Conservation (phyloP, 805 yeast genomes). For the Teunomyces lycoperdinae region DNA sequence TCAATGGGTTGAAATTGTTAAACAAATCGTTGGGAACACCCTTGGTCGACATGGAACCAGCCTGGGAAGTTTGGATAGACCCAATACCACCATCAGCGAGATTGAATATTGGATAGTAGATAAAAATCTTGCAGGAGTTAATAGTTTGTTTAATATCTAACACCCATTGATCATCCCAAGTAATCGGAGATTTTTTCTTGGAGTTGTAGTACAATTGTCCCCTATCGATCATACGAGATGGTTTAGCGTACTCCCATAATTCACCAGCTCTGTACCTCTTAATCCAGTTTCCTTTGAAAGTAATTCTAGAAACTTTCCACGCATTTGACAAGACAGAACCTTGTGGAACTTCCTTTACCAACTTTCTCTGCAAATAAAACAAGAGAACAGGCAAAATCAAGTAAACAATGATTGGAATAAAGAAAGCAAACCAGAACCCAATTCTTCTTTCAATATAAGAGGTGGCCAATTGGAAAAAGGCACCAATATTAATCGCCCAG, state of each 20-base stretch:
- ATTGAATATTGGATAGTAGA: slow-evolving; percentile 38
- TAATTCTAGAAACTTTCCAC: slow-evolving; percentile 37
- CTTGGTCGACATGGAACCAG: slow-evolving; percentile 50
- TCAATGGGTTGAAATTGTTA: slow-evolving; percentile 52
- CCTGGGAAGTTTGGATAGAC: slow-evolving; percentile 48
- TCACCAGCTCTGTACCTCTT: slow-evolving; percentile 36
- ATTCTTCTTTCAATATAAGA: slow-evolving; percentile 49
- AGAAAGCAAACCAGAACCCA: slow-evolving; percentile 55
- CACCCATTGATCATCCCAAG: slow-evolving; percentile 48
- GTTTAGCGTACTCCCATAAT: slow-evolving; percentile 52
- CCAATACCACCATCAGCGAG: slow-evolving; percentile 51
- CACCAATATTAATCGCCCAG: slow-evolving; percentile 56
- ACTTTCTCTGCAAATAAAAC: slow-evolving; percentile 20
- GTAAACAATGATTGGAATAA: slow-evolving; percentile 40
- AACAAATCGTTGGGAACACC: slow-evolving; percentile 58
- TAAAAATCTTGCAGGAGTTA: slow-evolving; percentile 44
- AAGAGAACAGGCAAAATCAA: slow-evolving; percentile 30
- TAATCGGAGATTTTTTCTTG: slow-evolving; percentile 19
- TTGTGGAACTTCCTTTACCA: slow-evolving; percentile 32
- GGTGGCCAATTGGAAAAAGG: slow-evolving; percentile 51
- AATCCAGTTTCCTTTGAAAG: slow-evolving; percentile 43
- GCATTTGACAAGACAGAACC: slow-evolving; percentile 49
- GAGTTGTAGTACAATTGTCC: slow-evolving; percentile 33
- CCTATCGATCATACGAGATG: slow-evolving; percentile 41
- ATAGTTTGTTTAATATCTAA: slow-evolving; percentile 44